These are phyloP conservation scores for Daldinia eschscholtzii DNA, from an alignment of 2,329 filamentous ascomycete species.

Conservation along the genomic window DNA sequence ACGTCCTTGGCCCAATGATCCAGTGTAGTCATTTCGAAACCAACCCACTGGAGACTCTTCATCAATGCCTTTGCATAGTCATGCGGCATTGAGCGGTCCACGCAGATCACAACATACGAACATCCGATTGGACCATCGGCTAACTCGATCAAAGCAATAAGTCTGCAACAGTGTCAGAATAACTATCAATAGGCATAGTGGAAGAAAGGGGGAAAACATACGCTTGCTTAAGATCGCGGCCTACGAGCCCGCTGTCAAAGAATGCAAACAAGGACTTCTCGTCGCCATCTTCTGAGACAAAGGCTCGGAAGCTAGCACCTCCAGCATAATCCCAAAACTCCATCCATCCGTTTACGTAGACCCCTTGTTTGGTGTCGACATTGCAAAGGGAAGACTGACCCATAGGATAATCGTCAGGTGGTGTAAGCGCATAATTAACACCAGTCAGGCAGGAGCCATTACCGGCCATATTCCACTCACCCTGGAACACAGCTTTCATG, in stretches of 20 bases:
- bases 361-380: conserved; percentile 47
- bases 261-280: conserved; percentile 88
- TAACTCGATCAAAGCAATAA: conserved; percentile 92
- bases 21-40: conserved; percentile 85
- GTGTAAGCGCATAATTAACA: conserved; percentile 69
- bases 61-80: conserved; percentile 75
- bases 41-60: conserved; percentile 92
- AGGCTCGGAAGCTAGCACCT: conserved; percentile 87
- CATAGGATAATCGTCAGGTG: conserved; percentile 61
- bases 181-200: conserved; percentile 24
- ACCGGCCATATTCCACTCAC: conserved; percentile 85
- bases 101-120: conserved; percentile 81
- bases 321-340: conserved; percentile 89
- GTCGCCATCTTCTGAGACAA: conserved; percentile 77
- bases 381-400: conserved; percentile 54
- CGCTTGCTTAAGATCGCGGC: conserved; percentile 87
- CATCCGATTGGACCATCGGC: conserved; percentile 82
- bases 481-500: conserved; percentile 93
- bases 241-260: conserved; percentile 79
- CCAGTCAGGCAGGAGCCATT: conserved; percentile 89
- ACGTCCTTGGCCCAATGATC: conserved; percentile 77
- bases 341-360: conserved; percentile 71
- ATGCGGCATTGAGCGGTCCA: conserved; percentile 77
- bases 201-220: conserved; percentile 61
- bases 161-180: conserved; percentile 62